Evolutionary conservation across 2,329 filamentous ascomycete species (phyloP).

Genomic region (Alternaria dauci): DNA sequence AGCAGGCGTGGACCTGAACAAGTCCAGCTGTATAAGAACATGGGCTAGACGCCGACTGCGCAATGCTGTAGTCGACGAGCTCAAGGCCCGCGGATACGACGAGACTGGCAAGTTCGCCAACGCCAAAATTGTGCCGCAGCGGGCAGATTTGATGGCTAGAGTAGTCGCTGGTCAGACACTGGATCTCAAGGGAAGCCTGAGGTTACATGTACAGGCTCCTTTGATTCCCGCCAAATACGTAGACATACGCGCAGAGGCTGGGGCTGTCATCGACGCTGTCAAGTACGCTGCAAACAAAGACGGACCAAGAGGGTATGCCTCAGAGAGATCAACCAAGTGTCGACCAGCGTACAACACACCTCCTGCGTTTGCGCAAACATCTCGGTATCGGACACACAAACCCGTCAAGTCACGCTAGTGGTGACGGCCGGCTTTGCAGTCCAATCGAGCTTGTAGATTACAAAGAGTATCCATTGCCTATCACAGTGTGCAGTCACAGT

Average conservation of each 20-base stretch:
- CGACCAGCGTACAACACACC: not conserved
- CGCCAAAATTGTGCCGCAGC: not conserved
- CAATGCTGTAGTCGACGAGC: slow-evolving; percentile 41
- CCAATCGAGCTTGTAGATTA: too few species aligned
- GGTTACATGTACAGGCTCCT: slow-evolving; percentile 30
- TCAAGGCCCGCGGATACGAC: slow-evolving; percentile 39
- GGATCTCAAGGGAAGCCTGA: slow-evolving; percentile 37
- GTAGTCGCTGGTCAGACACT: slow-evolving; percentile 12
- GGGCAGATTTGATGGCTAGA: slow-evolving; percentile 6
- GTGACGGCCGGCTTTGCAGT: not conserved
- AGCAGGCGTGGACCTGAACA: slow-evolving; percentile 32
- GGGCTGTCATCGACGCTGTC: slow-evolving; percentile 26
- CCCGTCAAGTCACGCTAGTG: not conserved
- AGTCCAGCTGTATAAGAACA: slow-evolving; percentile 43
- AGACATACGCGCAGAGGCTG: slow-evolving; percentile 34
- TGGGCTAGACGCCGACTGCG: slow-evolving; percentile 44
- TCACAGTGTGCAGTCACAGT: not conserved
- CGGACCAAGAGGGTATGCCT: not conserved
- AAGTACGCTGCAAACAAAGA: not conserved
- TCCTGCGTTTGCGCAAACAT: not conserved
- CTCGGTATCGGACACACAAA: not conserved
- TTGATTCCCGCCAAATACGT: slow-evolving; percentile 41
- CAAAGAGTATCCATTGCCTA: not conserved
- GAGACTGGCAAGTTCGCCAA: slow-evolving; percentile 36
- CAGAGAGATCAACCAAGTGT: not conserved